phyloP scores from a whole-genome alignment of 169 alveolate genomes.

The Sarcocystis neurona region DNA sequence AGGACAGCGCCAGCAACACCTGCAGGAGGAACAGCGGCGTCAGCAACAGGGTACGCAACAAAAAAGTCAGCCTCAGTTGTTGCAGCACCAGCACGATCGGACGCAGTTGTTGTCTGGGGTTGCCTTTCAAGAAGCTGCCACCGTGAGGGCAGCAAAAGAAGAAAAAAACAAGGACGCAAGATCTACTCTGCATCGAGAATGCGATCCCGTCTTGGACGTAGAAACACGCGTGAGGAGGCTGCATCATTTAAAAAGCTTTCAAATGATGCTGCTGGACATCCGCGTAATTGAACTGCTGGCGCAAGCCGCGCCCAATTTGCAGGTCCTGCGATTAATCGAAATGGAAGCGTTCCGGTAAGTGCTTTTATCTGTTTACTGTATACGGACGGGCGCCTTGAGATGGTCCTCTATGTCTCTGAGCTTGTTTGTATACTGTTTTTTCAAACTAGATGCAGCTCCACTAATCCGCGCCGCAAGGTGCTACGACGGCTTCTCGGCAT shows the following conservation, averaged over 20 bases:
- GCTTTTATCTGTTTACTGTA: too few relatives aligned
- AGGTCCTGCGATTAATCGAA: conserved; percentile 2
- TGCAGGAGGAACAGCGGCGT: too few relatives aligned
- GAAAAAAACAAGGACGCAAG: neutral
- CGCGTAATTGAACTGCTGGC: neutral
- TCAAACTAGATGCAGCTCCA: too few relatives aligned
- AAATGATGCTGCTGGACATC: conserved; percentile 11
- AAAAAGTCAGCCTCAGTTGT: too few relatives aligned
- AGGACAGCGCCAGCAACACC: too few relatives aligned
- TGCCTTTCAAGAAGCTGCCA: neutral
- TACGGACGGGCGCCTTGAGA: too few relatives aligned
- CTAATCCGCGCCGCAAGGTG: too few relatives aligned
- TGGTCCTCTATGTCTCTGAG: too few relatives aligned
- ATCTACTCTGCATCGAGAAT: neutral
- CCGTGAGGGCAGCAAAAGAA: neutral
- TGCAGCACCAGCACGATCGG: too few relatives aligned
- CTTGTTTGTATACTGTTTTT: too few relatives aligned
- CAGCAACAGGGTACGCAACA: neutral
- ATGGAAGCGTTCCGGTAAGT: neutral
- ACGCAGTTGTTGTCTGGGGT: neutral
- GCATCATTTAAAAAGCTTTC: neutral
- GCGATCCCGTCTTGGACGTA: too few relatives aligned
- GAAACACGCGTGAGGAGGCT: neutral
- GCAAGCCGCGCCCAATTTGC: neutral
- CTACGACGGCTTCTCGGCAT: too few relatives aligned